Percentiles rank a stretch among this genome's conserved stretches.
phyloP scores from a whole-genome alignment of 2,329 filamentous ascomycete species.

The Apiospora saccharicola region DNA sequence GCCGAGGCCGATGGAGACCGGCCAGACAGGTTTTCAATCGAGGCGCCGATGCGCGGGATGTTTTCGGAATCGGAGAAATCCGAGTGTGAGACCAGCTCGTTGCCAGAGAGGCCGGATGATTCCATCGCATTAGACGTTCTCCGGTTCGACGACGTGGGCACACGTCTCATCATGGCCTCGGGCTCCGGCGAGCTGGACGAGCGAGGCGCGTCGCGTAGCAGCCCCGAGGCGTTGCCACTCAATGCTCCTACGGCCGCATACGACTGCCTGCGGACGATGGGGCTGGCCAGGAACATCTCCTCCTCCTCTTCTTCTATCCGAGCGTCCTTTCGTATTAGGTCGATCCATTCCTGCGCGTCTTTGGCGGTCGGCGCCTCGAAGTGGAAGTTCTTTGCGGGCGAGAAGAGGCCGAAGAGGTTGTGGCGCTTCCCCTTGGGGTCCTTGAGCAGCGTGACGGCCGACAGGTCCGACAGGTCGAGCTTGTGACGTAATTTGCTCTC shows the following conservation, averaged over 20 bases:
- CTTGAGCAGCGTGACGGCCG: conserved; percentile 86
- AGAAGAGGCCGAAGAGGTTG: conserved; percentile 92
- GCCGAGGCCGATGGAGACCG: conserved; percentile 46
- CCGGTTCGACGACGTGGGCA: conserved; percentile 43
- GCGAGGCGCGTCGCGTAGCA: conserved; percentile 32
- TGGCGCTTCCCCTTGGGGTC: conserved; percentile 87
- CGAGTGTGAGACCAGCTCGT: conserved; percentile 79
- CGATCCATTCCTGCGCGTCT: conserved; percentile 88
- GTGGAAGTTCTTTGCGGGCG: conserved; percentile 89
- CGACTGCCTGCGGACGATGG: conserved; percentile 59
- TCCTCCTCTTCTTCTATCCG: conserved; percentile 89
- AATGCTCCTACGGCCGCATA: conserved; percentile 42
- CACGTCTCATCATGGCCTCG: conserved; percentile 48
- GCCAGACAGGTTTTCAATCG: conserved; percentile 57
- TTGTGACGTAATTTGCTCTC: conserved; percentile 91
- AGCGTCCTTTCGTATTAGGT: conserved; percentile 79
- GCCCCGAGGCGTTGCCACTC: conserved; percentile 34
- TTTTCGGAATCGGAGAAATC: conserved; percentile 80
- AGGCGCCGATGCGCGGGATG: conserved; percentile 55
- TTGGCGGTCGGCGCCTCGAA: conserved; percentile 77
- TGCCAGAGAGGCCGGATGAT: conserved; percentile 68
- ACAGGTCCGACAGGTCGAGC: conserved; percentile 87
- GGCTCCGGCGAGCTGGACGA: conserved; percentile 69
- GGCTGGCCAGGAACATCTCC: conserved; percentile 78
- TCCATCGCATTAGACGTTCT: conserved; percentile 69